Evolutionary conservation across 2,329 filamentous ascomycete genomes (phyloP).

Genomic region (Fusarium circinatum): DNA sequence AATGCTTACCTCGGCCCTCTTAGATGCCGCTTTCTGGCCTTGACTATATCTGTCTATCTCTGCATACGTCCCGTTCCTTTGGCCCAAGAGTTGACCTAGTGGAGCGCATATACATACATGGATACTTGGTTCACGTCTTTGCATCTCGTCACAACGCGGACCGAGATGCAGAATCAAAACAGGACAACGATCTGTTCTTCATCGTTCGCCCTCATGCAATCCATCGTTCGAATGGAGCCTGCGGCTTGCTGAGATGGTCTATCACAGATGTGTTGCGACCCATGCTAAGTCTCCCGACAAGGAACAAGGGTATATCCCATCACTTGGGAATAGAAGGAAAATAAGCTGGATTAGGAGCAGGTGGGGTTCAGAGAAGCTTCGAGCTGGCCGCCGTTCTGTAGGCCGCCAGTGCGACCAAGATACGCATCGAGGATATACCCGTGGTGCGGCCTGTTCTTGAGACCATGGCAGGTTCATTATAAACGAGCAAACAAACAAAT

Average conservation of each 20-base stretch:
- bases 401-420: constrained; percentile 35
- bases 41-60: constrained; percentile 19
- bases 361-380: constrained; percentile 25
- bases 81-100: constrained; percentile 39
- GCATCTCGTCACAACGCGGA: constrained; percentile 22
- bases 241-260: background rate
- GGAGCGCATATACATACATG: constrained; percentile 18
- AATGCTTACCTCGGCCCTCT: background rate
- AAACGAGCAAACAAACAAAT: constrained; percentile 31
- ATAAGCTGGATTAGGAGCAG: constrained; percentile 18
- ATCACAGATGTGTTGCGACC: background rate
- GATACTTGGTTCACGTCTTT: constrained; percentile 21
- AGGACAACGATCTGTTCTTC: background rate
- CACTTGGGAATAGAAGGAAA: constrained; percentile 17
- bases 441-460: constrained; percentile 36
- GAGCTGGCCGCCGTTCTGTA: constrained; percentile 9
- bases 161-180: constrained; percentile 13
- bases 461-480: constrained; percentile 39
- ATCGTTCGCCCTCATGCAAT: background rate
- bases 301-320: constrained; percentile 12
- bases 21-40: constrained; percentile 1
- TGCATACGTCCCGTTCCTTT: constrained; percentile 32
- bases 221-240: background rate
- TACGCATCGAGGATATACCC: constrained; percentile 40
- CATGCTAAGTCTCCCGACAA: constrained; percentile 34